phyloP scores from a whole-genome alignment of 106 monocot species.

The Apostasia shenzhenica region DNA sequence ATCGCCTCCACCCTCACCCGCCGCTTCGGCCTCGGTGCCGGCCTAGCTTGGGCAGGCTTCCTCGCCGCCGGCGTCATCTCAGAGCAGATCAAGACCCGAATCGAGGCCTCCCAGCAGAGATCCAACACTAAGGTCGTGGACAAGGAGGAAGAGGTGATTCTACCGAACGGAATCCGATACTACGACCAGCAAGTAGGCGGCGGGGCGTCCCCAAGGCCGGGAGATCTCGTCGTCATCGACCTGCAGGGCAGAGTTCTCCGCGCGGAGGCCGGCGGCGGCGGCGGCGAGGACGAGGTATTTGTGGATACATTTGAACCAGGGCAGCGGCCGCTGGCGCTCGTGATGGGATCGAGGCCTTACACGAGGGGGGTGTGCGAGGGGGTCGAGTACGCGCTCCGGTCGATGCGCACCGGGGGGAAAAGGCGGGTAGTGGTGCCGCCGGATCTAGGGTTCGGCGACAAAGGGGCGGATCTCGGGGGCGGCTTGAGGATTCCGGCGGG shows the following conservation, averaged over 20 bases:
- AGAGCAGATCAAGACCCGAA: slow-evolving; percentile 88
- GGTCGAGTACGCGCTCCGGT: slow-evolving; percentile 53
- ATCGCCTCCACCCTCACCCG: slow-evolving; percentile 69
- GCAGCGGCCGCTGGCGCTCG: slow-evolving; percentile 73
- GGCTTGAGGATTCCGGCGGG: slow-evolving; percentile 38
- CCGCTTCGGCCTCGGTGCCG: slow-evolving; percentile 88
- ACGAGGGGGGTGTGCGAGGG: slow-evolving; percentile 94
- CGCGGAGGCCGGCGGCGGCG: slow-evolving; percentile 24
- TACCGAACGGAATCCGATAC: slow-evolving; percentile 88
- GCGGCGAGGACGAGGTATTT: slow-evolving; percentile 30
- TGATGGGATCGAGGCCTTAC: slow-evolving; percentile 92
- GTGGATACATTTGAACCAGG: slow-evolving; percentile 75
- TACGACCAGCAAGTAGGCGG: slow-evolving; percentile 71
- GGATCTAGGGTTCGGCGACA: slow-evolving; percentile 62
- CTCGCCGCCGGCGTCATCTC: slow-evolving; percentile 78
- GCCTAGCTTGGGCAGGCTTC: slow-evolving; percentile 91
- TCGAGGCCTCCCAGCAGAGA: slow-evolving; percentile 67
- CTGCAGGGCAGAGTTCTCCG: slow-evolving; percentile 48
- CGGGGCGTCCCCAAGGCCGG: slow-evolving; percentile 43
- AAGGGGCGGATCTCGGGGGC: slow-evolving; percentile 60
- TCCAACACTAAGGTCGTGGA: slow-evolving; percentile 70
- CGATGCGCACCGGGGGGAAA: slow-evolving; percentile 89
- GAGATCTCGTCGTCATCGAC: slow-evolving; percentile 82
- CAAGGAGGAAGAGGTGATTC: slow-evolving; percentile 52
- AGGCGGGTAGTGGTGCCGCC: slow-evolving; percentile 68